phyloP scores from a whole-genome alignment of 2,329 filamentous ascomycete genomes.

The Penicillium olsonii region DNA sequence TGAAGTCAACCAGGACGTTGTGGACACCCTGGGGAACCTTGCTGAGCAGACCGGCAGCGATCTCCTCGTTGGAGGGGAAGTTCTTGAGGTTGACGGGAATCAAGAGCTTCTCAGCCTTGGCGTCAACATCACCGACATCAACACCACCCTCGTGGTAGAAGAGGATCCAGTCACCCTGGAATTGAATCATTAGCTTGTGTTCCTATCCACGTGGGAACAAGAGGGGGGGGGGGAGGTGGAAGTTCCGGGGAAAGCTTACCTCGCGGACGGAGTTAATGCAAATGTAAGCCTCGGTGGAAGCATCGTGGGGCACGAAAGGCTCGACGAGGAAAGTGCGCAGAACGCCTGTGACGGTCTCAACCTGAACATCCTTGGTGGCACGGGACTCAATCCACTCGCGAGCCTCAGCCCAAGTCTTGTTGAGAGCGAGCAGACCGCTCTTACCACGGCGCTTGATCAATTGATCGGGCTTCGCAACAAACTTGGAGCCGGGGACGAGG shows the following conservation, averaged over 20 bases:
- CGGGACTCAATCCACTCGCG: conserved; percentile 91
- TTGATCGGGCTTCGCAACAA: conserved; percentile 99
- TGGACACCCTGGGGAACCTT: conserved; percentile 95
- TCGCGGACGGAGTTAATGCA: conserved; percentile 99
- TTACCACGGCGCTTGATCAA: conserved; percentile 99
- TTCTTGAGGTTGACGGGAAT: conserved; percentile 92
- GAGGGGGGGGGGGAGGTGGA: not conserved
- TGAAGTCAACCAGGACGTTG: conserved; percentile 99
- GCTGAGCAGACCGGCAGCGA: conserved; percentile 79
- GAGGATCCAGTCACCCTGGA: conserved; percentile 96
- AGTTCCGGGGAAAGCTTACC: conserved; percentile 63
- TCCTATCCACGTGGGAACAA: not conserved
- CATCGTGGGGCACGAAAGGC: conserved; percentile 86
- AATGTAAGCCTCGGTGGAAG: conserved; percentile 97
- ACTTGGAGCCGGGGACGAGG: conserved; percentile 77
- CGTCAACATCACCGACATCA: conserved; percentile 98
- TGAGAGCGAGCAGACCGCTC: conserved; percentile 92
- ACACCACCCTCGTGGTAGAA: conserved; percentile 99
- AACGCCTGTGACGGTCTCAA: conserved; percentile 86
- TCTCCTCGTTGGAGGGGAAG: conserved; percentile 95
- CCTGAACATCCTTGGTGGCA: conserved; percentile 87
- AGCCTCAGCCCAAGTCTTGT: conserved; percentile 95
- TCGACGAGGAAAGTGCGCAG: conserved; percentile 96
- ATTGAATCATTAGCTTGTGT: conserved; percentile 28
- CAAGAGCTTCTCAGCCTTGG: conserved; percentile 97